Percentiles rank a stretch among this genome's conserved stretches.
These are phyloP conservation scores for Vachellia collinsii DNA, from an alignment of 306 rosid species.

Conservation along the genomic window DNA sequence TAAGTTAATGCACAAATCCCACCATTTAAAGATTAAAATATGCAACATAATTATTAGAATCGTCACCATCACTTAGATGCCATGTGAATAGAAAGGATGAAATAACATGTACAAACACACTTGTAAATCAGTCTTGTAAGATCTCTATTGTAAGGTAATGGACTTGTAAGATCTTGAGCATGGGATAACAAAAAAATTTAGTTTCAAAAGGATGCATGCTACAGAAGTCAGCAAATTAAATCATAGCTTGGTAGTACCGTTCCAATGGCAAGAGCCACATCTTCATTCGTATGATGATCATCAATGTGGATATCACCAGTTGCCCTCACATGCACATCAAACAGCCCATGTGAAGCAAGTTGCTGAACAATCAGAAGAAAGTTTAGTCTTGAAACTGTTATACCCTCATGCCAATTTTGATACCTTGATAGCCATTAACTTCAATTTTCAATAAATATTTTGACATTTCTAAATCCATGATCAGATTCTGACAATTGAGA, in stretches of 20 bases:
- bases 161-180: not conserved
- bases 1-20: conserved; percentile 12
- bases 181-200: not conserved
- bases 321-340: conserved; percentile 19
- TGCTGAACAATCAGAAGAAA: conserved; percentile 18
- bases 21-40: not conserved
- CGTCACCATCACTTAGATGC: not conserved
- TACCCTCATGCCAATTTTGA: not conserved
- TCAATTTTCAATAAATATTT: conserved; percentile 16
- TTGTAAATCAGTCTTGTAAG: not conserved
- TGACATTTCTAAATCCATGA: not conserved
- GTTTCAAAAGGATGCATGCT: not conserved
- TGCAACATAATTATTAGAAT: not conserved
- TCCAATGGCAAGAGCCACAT: conserved; percentile 23
- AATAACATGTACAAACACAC: not conserved
- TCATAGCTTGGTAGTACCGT: conserved; percentile 6
- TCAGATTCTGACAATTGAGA: not conserved
- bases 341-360: conserved; percentile 24
- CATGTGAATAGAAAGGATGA: not conserved
- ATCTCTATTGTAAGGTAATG: not conserved
- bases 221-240: not conserved
- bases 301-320: conserved; percentile 21
- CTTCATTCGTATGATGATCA: conserved; percentile 22
- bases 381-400: not conserved
- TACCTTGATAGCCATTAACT: conserved; percentile 6